Base-by-base conservation (phyloP, 1,284 basidiomycete species). In the Cutaneotrichosporon sp. region DNA sequence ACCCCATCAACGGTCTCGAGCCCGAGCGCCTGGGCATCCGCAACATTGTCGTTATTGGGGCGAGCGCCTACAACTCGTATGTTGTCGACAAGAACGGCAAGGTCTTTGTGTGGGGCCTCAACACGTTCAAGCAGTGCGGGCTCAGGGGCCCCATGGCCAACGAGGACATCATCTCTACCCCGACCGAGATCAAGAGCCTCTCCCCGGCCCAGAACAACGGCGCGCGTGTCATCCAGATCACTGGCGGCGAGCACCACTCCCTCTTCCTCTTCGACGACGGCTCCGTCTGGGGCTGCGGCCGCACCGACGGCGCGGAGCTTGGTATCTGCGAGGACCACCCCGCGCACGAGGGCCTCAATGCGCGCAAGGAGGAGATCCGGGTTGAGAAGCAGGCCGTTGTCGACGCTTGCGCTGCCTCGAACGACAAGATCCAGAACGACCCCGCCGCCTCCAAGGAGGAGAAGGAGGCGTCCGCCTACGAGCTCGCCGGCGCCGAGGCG, bases 61-160 rank as follows among this genome's bases (percentile, higher is more conserved):
- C 90, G 0, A 93, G 94, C 10, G 84, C 85, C 47, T 91, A 88
- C 78, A 89, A 92, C 75, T 93, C 91, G 0, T 97, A 95, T 70
- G 94, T 93, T 4, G 87, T 97, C 64, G 89, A 93, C 76, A 85
- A 88, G 65, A 81, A 83, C 24, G 94, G 92, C 42, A 85, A 85
- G 54, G 89, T 94, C 4, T 95, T 87, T 84, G 91, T 87, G 3
- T 97, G 94, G 94, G 94, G 94, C 25, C 82, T 95, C 64, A 97
- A 97, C 79, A 88, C 84, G 43, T 85, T 85, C 76, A 84, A 85
- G 31, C 89, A 91, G 76, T 85, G 85, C 0, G 89, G 89, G 36
- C 61, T 78, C 9, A 33, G 62, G 0, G 64, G 63, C 20, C 62
- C 65, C 50, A 63, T 59, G 8, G 75, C 79, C 5, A 74, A 77